phyloP scores from a whole-genome alignment of 1,284 basidiomycete genomes.

The Ceratobasidium sp. region DNA sequence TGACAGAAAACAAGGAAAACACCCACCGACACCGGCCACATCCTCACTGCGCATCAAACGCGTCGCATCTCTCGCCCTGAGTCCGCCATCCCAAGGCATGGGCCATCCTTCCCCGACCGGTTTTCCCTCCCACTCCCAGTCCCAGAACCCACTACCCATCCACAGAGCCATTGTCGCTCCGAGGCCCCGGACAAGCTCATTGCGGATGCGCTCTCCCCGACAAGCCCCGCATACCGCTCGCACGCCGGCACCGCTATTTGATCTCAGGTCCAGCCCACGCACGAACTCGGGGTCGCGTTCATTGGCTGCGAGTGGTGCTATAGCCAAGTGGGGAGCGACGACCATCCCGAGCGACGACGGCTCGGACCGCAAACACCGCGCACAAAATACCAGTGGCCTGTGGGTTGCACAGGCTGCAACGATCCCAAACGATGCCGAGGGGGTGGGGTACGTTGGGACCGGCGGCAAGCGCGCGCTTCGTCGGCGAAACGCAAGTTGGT shows the following conservation, averaged over 20 bases:
- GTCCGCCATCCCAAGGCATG: neutral
- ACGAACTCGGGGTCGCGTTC: slow-evolving; percentile 18
- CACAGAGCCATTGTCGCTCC: slow-evolving; percentile 14
- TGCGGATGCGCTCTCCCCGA: slow-evolving; percentile 16
- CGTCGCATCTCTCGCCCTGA: neutral
- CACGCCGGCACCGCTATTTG: slow-evolving; percentile 8
- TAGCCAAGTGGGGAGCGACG: neutral
- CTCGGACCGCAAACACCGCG: slow-evolving; percentile 18
- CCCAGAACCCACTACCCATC: slow-evolving; percentile 35
- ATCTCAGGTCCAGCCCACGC: slow-evolving; percentile 10
- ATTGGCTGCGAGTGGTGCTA: slow-evolving; percentile 26
- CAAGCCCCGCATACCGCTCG: slow-evolving; percentile 20
- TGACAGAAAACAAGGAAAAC: neutral
- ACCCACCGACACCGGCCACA: slow-evolving; percentile 10
- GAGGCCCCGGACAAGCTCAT: slow-evolving; percentile 18
- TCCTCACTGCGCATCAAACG: slow-evolving; percentile 9
- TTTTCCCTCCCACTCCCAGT: slow-evolving; percentile 15
- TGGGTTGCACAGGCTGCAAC: slow-evolving; percentile 3
- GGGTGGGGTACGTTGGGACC: neutral
- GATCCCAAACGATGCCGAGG: neutral
- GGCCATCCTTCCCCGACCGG: neutral
- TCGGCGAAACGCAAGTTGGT: neutral
- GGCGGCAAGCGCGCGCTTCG: neutral
- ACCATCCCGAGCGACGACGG: neutral
- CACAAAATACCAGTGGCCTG: slow-evolving; percentile 20